phyloP scores from a whole-genome alignment of 1,284 basidiomycete species.

The Moesziomyces globuligerus region DNA sequence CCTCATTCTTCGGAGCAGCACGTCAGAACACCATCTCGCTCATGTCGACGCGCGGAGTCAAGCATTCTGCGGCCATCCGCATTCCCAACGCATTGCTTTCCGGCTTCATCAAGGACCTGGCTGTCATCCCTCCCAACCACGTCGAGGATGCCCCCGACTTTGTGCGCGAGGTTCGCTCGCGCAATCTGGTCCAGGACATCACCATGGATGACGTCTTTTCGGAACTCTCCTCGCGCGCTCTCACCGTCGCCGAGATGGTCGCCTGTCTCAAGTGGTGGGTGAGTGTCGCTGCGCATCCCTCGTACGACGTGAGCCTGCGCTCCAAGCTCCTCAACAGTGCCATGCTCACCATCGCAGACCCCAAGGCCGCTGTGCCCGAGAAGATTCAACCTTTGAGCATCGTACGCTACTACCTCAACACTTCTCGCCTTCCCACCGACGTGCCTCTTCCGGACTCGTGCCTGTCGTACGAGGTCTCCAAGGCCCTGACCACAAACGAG shows the following conservation, averaged over 20 bases:
- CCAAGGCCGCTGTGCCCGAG: constrained; percentile 23
- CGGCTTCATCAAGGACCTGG: constrained; percentile 82
- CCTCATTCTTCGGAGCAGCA: constrained; percentile 80
- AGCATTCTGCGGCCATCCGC: constrained; percentile 77
- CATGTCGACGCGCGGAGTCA: constrained; percentile 82
- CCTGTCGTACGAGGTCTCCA: constrained; percentile 76
- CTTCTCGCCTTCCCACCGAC: constrained; percentile 79
- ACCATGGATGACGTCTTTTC: constrained; percentile 85
- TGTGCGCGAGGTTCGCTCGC: constrained; percentile 75
- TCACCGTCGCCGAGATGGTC: constrained; percentile 79
- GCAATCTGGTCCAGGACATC: constrained; percentile 81
- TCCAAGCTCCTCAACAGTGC: constrained; percentile 61
- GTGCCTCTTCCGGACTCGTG: constrained; percentile 83
- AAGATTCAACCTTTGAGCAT: constrained; percentile 71
- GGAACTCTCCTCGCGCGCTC: constrained; percentile 79
- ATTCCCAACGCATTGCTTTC: constrained; percentile 80
- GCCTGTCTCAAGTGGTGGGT: constrained; percentile 93
- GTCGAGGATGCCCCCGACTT: constrained; percentile 76
- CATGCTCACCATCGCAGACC: constrained; percentile 46
- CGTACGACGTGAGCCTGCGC: constrained; percentile 61
- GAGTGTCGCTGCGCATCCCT: constrained; percentile 70
- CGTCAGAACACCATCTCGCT: constrained; percentile 74
- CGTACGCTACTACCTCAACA: constrained; percentile 80
- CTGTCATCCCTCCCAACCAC: constrained; percentile 78
- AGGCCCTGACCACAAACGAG: constrained; percentile 71